Evolutionary conservation across 176 grass and related monocot species (phyloP).

Genomic region (Olyra latifolia): DNA sequence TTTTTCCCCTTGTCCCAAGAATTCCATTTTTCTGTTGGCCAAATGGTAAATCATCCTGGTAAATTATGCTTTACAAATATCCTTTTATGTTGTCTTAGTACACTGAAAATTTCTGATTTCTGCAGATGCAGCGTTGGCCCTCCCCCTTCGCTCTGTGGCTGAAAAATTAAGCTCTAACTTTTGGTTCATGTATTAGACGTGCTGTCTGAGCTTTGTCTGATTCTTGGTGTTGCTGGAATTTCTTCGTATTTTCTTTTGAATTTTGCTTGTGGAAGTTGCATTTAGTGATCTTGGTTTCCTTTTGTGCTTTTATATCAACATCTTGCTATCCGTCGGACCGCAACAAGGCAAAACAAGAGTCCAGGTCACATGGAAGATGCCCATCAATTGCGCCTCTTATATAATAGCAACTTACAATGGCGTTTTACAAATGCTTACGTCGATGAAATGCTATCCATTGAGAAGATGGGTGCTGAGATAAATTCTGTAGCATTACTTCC

Average conservation of each 20-base stretch:
- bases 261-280: background rate
- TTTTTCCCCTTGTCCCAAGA: conserved; percentile 8
- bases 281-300: background rate
- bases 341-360: no score
- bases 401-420: no score
- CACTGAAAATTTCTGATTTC: background rate
- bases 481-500: no score
- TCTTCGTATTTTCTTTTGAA: background rate
- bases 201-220: background rate
- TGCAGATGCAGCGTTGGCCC: background rate
- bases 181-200: background rate
- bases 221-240: background rate
- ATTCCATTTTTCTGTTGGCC: background rate
- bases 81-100: background rate
- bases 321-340: background rate
- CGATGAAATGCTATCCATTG: no score
- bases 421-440: no score
- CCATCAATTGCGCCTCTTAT: no score
- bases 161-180: background rate
- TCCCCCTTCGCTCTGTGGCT: background rate
- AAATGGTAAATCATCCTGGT: background rate
- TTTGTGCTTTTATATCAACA: background rate
- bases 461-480: no score
- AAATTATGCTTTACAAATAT: no score
- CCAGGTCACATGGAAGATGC: no score